These are phyloP conservation scores for Nymphaea colorata DNA, from an alignment of 164 flowering plant species.

Conservation along the genomic window DNA sequence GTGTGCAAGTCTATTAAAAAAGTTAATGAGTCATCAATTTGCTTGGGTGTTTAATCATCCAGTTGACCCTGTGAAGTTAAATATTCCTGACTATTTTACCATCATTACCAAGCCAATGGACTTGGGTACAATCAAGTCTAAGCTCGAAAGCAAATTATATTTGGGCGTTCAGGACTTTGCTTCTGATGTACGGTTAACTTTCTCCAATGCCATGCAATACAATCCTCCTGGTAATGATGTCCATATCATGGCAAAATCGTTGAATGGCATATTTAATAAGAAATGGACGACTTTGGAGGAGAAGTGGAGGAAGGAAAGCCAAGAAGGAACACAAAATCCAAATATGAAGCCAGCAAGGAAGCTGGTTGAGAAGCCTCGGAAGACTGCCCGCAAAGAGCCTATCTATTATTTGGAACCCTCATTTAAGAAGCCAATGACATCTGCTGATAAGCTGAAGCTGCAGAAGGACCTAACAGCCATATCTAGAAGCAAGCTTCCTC, in stretches of 20 bases:
- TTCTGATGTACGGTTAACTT: slow-evolving; percentile 72
- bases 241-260: slow-evolving; percentile 42
- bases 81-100: slow-evolving; percentile 68
- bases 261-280: slow-evolving; percentile 29
- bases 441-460: slow-evolving; percentile 27
- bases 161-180: slow-evolving; percentile 41
- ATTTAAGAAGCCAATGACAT: slow-evolving; percentile 16
- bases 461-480: slow-evolving; percentile 18
- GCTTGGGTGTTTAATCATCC: slow-evolving; percentile 54
- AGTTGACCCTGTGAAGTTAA: slow-evolving; percentile 58
- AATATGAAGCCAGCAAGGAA: slow-evolving; percentile 5
- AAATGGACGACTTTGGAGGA: slow-evolving; percentile 44
- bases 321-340: slow-evolving; percentile 10
- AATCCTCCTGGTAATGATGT: slow-evolving; percentile 57
- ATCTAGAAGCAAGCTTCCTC: slow-evolving; percentile 15
- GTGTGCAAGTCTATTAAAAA: slow-evolving; percentile 41
- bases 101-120: slow-evolving; percentile 75
- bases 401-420: background rate
- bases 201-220: slow-evolving; percentile 74
- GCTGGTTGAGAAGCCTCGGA: slow-evolving; percentile 5
- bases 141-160: slow-evolving; percentile 37
- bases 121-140: slow-evolving; percentile 66
- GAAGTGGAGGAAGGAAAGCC: slow-evolving; percentile 18
- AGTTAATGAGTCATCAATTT: slow-evolving; percentile 35
- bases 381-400: slow-evolving; percentile 8